Percentiles rank a stretch among this genome's conserved stretches.
These are phyloP conservation scores for Aspergillus alliaceus DNA, from an alignment of 2,329 filamentous ascomycete species.

Conservation along the genomic window DNA sequence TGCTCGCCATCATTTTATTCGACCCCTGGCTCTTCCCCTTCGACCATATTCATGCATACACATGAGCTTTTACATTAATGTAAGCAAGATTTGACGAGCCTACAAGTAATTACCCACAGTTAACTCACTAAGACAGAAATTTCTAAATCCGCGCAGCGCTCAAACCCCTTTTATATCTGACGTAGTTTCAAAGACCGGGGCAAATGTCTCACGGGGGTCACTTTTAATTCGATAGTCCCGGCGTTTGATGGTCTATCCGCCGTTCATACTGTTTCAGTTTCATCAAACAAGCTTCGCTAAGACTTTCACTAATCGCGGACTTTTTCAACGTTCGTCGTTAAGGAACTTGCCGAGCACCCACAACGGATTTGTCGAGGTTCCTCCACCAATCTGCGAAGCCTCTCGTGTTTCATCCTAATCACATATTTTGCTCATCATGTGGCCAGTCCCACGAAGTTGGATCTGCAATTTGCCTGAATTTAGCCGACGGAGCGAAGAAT, in stretches of 20 bases:
- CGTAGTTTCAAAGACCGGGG: not conserved
- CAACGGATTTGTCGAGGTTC: not conserved
- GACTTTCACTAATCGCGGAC: not conserved
- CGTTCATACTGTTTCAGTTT: not conserved
- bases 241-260: not conserved
- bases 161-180: not conserved
- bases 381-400: slow-evolving; percentile 1
- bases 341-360: slow-evolving; percentile 2
- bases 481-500: not conserved
- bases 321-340: not conserved
- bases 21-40: not conserved
- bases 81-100: not conserved
- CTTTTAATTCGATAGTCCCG: not conserved
- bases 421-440: not conserved
- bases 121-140: not conserved
- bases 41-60: not conserved
- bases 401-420: not conserved
- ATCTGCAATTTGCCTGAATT: not conserved
- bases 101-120: not conserved
- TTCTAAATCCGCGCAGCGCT: not conserved
- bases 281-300: slow-evolving; percentile 2
- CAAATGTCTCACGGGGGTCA: not conserved
- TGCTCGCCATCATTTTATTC: not conserved
- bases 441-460: not conserved
- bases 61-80: not conserved